Conservation (phyloP, 192 early-diverging fungal species). For the Podila verticillata region DNA sequence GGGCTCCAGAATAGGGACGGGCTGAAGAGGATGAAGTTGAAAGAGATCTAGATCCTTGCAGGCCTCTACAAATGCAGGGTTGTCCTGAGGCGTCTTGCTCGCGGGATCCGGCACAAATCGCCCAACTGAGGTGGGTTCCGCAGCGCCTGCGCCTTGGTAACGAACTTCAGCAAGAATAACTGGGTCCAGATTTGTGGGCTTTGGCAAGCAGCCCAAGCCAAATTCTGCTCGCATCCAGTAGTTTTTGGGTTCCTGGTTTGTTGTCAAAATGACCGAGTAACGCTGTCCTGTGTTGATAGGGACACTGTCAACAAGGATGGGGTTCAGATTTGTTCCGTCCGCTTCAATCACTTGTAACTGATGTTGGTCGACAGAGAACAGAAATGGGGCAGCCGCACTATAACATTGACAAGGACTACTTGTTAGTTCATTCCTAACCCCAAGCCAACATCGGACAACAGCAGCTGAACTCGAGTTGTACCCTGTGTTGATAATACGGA, state of each 20-base stretch:
- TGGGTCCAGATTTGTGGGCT: slow-evolving; percentile 32
- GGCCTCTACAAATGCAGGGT: slow-evolving; percentile 31
- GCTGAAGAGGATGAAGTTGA: slow-evolving; percentile 29
- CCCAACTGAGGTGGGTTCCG: slow-evolving; percentile 28
- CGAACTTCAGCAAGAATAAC: slow-evolving; percentile 47
- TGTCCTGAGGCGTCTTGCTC: neutral
- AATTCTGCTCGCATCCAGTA: slow-evolving; percentile 60
- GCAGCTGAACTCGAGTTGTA: neutral
- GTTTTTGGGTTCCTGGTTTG: slow-evolving; percentile 55
- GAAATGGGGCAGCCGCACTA: slow-evolving; percentile 68
- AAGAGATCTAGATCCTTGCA: slow-evolving; percentile 42
- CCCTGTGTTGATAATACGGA: slow-evolving; percentile 69
- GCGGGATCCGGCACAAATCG: slow-evolving; percentile 22
- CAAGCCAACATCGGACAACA: neutral
- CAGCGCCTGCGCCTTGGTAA: slow-evolving; percentile 51
- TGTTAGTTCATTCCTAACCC: neutral
- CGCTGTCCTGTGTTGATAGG: slow-evolving; percentile 59
- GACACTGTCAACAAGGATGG: slow-evolving; percentile 47
- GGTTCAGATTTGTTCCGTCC: slow-evolving; percentile 62
- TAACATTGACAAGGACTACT: neutral
- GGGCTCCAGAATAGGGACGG: slow-evolving; percentile 30
- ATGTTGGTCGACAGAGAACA: slow-evolving; percentile 77
- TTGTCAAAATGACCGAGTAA: slow-evolving; percentile 58
- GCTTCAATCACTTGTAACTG: slow-evolving; percentile 75
- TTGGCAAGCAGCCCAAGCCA: slow-evolving; percentile 42